Base-by-base conservation (phyloP, 2,329 filamentous ascomycete genomes). In the Paecilomyces sp. region DNA sequence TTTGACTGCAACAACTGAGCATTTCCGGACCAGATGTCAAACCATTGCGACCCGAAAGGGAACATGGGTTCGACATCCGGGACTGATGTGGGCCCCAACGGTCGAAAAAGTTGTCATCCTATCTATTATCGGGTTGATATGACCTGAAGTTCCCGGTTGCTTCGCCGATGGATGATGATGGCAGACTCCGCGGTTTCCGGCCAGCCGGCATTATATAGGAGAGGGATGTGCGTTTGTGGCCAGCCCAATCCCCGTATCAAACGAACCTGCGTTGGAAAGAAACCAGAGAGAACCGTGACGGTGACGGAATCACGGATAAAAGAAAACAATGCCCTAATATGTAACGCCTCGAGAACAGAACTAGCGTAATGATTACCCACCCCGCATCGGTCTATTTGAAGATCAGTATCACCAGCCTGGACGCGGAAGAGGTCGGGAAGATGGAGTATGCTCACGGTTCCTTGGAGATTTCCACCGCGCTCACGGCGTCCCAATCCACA, bases 381-480 rank as follows among this genome's bases (percentile, higher is more conserved):
- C 61, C 34, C 61, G 61, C 47, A 59, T 63, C 47, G 60, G 59
- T 15, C 61, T 63, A 57, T 13, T 25, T 9, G 22, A 13, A 28
- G 11, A 53, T 53, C 8, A 53, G 51, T 22, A 25, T 56, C 31
- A 55, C 50, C 54, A 58, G 22, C 3, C 1, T 58, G 11, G 33
- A 28, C 54, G 15, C 34, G 24, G n/a, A 13, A 33, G 31, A 25
- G 25, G 60, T 60, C 28, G 55, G 18, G 58, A 33, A 12, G 25
- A 28, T 28, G 56, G 55, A 31, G 30, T 22, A 24, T 54, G 69
- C 73, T 69, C 36, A 74, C 72, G 67, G 66, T 65, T 74, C 72
- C 60, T 70, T 72, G 6, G 69, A 71, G 18, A 74, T 74, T 62
- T 74, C 72, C 52, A 73, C 71, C 6, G 65, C 67, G 57, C 64